These are phyloP conservation scores for Macrocybe gigantea DNA, from an alignment of 768 basidiomycete genomes.

Conservation along the genomic window DNA sequence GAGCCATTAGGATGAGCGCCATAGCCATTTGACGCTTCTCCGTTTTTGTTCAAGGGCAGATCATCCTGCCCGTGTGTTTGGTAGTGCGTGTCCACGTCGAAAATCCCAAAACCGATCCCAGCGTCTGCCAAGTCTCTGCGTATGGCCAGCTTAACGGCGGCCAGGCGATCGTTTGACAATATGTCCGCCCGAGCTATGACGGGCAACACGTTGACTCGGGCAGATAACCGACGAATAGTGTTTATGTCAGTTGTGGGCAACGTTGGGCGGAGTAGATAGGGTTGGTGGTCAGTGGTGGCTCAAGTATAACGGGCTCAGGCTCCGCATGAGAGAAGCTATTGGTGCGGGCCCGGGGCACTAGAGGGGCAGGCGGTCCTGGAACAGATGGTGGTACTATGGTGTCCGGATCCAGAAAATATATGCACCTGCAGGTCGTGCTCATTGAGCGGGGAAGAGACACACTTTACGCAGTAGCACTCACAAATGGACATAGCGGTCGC, in stretches of 20 bases:
- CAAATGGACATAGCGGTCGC: constrained; percentile 81
- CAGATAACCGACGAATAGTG: constrained; percentile 74
- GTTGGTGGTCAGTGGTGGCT: constrained; percentile 72
- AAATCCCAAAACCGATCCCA: constrained; percentile 86
- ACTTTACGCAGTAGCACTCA: constrained; percentile 29
- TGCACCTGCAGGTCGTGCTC: constrained; percentile 46
- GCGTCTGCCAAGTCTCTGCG: constrained; percentile 77
- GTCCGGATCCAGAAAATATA: constrained; percentile 87
- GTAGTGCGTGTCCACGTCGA: constrained; percentile 65
- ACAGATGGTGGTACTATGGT: constrained; percentile 67
- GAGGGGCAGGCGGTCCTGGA: constrained; percentile 59
- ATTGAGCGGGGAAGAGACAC: constrained; percentile 11
- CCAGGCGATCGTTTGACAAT: constrained; percentile 76
- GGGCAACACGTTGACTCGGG: constrained; percentile 83
- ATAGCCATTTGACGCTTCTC: constrained; percentile 51
- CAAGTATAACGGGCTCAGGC: constrained; percentile 71
- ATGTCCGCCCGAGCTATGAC: constrained; percentile 79
- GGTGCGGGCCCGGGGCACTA: constrained; percentile 61
- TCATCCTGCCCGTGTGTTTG: constrained; percentile 40
- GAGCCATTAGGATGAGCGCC: constrained; percentile 44
- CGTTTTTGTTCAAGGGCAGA: constrained; percentile 38
- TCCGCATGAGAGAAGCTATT: constrained; percentile 71
- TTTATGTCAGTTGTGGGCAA: constrained; percentile 68
- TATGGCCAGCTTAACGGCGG: constrained; percentile 74
- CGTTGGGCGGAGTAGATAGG: constrained; percentile 62